These are phyloP conservation scores for Ilyonectria robusta DNA, from an alignment of 2,329 filamentous ascomycete genomes.

Conservation along the genomic window DNA sequence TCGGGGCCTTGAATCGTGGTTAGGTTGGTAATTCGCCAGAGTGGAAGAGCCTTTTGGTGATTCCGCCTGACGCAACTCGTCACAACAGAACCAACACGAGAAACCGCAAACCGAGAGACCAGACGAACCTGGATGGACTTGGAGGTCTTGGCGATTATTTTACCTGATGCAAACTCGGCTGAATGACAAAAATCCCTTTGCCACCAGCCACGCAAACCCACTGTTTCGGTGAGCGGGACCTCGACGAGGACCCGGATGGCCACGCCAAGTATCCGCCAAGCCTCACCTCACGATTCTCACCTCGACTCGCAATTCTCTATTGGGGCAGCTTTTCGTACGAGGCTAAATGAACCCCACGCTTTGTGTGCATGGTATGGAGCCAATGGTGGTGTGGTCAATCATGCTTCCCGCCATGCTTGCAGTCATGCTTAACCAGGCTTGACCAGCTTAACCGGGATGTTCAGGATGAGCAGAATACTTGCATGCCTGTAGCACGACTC, in stretches of 20 bases:
- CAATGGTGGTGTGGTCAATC: constrained; percentile 16
- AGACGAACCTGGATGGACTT: constrained; percentile 19
- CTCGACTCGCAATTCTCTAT: not conserved
- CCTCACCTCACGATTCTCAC: not conserved
- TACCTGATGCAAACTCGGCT: constrained; percentile 1
- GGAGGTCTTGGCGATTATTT: constrained; percentile 5
- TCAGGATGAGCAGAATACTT: not conserved
- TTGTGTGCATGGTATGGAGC: not conserved
- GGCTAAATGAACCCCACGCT: not conserved
- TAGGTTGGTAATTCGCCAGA: not conserved
- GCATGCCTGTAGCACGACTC: not conserved
- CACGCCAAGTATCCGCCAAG: constrained; percentile 39
- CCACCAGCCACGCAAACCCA: not conserved
- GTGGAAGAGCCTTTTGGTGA: too few species aligned
- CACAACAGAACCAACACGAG: not conserved
- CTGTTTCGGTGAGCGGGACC: constrained; percentile 18
- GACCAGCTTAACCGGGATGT: constrained; percentile 10
- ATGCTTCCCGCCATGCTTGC: constrained; percentile 25
- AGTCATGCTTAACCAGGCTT: constrained; percentile 16
- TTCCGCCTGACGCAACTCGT: not conserved
- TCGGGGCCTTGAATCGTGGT: not conserved
- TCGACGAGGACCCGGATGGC: constrained; percentile 47
- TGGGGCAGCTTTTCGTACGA: not conserved
- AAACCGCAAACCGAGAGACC: not conserved
- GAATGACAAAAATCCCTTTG: not conserved